Conservation (phyloP, 176 grass and related monocot species). For the Phoenix roebelenii region DNA sequence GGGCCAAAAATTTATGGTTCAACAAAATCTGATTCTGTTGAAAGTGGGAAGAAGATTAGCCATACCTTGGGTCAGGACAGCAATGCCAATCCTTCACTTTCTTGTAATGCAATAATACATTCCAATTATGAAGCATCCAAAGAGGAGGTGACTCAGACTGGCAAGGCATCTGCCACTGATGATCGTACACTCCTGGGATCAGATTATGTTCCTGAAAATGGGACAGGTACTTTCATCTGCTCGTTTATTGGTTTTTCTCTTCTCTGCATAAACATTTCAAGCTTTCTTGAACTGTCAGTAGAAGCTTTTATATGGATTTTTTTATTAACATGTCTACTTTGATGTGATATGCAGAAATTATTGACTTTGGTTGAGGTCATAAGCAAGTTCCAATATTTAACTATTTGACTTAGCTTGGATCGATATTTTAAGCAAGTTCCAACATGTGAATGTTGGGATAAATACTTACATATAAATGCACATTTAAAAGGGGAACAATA, state of each 20-base stretch:
- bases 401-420: too few species aligned
- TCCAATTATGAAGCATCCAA: conserved; percentile 50
- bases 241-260: neutral
- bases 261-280: too few species aligned
- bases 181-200: conserved; percentile 34
- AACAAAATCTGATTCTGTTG: conserved; percentile 84
- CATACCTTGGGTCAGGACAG: conserved; percentile 44
- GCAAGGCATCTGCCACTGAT: conserved; percentile 31
- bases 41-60: conserved; percentile 78
- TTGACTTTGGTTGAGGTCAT: too few species aligned
- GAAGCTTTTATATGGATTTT: too few species aligned
- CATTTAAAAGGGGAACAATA: too few species aligned
- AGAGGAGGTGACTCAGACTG: conserved; percentile 74
- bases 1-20: conserved; percentile 81
- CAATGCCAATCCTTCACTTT: conserved; percentile 66
- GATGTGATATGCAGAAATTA: too few species aligned
- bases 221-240: conserved; percentile 22
- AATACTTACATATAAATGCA: too few species aligned
- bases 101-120: conserved; percentile 76
- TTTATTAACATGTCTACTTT: too few species aligned
- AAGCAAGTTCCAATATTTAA: too few species aligned
- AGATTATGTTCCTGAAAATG: conserved; percentile 59
- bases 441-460: too few species aligned
- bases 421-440: too few species aligned
- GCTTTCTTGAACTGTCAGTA: too few species aligned